phyloP scores from a whole-genome alignment of 345 rosid species.

The Acer saccharum region DNA sequence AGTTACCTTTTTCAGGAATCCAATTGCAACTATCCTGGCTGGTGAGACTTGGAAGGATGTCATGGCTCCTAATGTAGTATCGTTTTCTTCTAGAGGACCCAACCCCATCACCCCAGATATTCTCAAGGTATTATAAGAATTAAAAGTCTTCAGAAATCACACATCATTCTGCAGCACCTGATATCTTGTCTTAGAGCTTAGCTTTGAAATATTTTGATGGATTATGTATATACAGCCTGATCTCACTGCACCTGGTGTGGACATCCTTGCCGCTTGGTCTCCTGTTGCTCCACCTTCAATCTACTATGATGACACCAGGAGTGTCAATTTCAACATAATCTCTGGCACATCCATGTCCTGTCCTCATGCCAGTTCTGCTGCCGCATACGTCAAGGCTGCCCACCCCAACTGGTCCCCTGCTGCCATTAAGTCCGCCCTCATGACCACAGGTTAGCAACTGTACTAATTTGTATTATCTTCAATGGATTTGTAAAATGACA shows the following conservation, averaged over 20 bases:
- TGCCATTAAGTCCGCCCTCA: constrained; percentile 35
- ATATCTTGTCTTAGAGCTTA: neutral
- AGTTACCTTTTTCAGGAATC: neutral
- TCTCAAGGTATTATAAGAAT: constrained; percentile 20
- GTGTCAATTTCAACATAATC: constrained; percentile 22
- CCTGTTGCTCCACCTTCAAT: constrained; percentile 12
- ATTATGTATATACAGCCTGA: constrained; percentile 22
- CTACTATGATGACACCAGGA: constrained; percentile 22
- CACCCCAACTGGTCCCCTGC: constrained; percentile 36
- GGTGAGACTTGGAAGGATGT: constrained; percentile 17
- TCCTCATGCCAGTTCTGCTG: constrained; percentile 33
- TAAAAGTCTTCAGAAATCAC: neutral
- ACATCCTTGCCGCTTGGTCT: constrained; percentile 37
- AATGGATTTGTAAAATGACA: neutral
- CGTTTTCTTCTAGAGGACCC: constrained; percentile 38
- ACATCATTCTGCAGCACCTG: neutral
- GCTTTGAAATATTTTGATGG: neutral
- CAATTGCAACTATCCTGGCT: constrained; percentile 25
- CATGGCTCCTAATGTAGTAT: constrained; percentile 27
- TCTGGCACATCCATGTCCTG: constrained; percentile 43
- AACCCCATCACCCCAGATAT: constrained; percentile 26
- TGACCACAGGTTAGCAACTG: constrained; percentile 25
- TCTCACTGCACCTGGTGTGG: constrained; percentile 34
- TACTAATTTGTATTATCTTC: neutral
- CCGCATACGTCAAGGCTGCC: constrained; percentile 31